These are phyloP conservation scores for Aspergillus costaricaensis DNA, from an alignment of 2,329 filamentous ascomycete species.

Conservation along the genomic window DNA sequence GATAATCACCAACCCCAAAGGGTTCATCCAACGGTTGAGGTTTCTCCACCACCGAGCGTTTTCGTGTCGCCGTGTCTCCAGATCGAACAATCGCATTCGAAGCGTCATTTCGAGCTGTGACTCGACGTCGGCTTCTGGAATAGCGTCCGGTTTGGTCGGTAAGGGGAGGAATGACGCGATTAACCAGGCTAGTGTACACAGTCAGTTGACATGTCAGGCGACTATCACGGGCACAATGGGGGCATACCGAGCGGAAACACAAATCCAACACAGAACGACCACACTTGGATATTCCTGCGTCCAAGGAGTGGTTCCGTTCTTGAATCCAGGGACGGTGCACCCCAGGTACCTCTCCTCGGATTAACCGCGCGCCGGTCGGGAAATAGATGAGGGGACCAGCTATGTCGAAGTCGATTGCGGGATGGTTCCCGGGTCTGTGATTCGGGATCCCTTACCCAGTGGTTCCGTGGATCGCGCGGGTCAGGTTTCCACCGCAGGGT, in stretches of 20 bases:
- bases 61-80: constrained; percentile 54
- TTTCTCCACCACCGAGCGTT: constrained; percentile 68
- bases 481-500: constrained; percentile 23
- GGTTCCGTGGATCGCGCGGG: constrained; percentile 45
- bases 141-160: constrained; percentile 57
- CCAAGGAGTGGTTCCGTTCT: constrained; percentile 63
- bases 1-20: constrained; percentile 58
- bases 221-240: not conserved
- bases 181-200: constrained; percentile 66
- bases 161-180: constrained; percentile 73
- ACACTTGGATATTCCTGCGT: constrained; percentile 71
- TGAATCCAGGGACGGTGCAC: constrained; percentile 70
- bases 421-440: constrained; percentile 31
- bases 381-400: constrained; percentile 74
- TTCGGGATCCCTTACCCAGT: constrained; percentile 42
- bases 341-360: constrained; percentile 64
- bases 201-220: constrained; percentile 9
- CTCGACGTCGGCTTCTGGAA: constrained; percentile 54
- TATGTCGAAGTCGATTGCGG: constrained; percentile 54
- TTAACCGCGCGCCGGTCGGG: constrained; percentile 61
- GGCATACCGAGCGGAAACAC: constrained; percentile 70
- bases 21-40: constrained; percentile 63
- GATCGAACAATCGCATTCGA: constrained; percentile 45
- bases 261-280: constrained; percentile 75
- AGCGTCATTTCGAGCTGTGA: constrained; percentile 47